Conservation (phyloP, 78 protist genomes). For the Protostelium mycophagum region DNA sequence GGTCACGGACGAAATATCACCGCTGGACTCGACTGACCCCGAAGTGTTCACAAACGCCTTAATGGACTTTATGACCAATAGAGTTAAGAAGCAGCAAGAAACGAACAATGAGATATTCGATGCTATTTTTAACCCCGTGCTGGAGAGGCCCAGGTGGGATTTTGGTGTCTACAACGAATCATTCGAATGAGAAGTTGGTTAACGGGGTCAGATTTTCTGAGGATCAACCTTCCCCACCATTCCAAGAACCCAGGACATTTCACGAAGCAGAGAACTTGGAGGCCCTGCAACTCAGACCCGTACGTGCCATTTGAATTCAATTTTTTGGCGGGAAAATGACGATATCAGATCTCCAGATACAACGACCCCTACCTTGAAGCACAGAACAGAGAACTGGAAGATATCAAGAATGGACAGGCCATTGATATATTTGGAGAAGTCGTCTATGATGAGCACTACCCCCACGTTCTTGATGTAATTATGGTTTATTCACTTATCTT, state of each 20-base stretch:
- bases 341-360: not conserved
- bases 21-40: too few species aligned
- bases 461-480: too few species aligned
- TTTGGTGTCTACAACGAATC: not conserved
- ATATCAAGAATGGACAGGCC: not conserved
- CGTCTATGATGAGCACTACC: not conserved
- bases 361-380: not conserved
- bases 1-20: not conserved
- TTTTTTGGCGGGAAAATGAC: not conserved
- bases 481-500: too few species aligned
- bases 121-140: not conserved
- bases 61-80: not conserved
- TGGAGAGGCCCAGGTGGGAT: not conserved
- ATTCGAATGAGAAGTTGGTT: not conserved
- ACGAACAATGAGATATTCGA: not conserved
- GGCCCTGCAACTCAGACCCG: not conserved
- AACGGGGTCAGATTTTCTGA: not conserved
- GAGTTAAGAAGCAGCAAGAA: not conserved
- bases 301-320: not conserved
- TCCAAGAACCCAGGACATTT: not conserved
- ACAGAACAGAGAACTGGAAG: not conserved
- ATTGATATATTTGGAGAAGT: not conserved
- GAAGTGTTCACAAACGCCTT: not conserved
- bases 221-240: not conserved
- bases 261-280: not conserved